Evolutionary conservation across 345 rosid species (phyloP), one percentile per base, ranked within the genome.

Genomic region (Populus deltoides): DNA sequence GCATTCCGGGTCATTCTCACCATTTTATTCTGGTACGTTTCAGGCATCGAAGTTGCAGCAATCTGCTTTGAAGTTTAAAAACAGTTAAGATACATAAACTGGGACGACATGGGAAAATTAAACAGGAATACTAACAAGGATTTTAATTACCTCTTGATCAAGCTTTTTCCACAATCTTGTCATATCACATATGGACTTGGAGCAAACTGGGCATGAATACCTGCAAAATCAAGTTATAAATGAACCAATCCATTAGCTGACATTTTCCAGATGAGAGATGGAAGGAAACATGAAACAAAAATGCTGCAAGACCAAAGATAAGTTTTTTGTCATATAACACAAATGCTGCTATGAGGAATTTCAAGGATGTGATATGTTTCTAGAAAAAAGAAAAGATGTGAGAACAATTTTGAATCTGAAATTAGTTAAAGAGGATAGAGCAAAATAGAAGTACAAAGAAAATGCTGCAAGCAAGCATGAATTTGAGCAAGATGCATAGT

Each of bases 121-220:
- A 75, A 36, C n/a, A 41, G 38, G 22, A 45, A 2, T 3, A 71
- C 16, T 29, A 24, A n/a, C 8, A 68, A 49, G 55, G 18, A 24
- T n/a, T 25, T 29, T 27, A 45, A 39, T 10, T 84, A 94, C 98
- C 97, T 92, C 97, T 85, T 90, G 83, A 81, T 94, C 97, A 24
- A 92, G 89, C 86, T 88, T 90, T 81, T 71, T 87, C 97, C 98
- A 94, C 75, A 88, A 53, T n/a, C 16, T 74, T 22, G 97, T 83
- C 98, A 92, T 87, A 81, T 94, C 90, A 8, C 90, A 84, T 22
- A 90, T 89, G 61, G 98, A 92, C 78, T 91, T 94, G 1, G 92
- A 92, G 87, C 98, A 94, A 73, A 94, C 89, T 3, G 97, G 97
- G 74, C 98, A 94, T 3, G 97, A 83, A 72, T 90, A 94, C 76